phyloP scores from a whole-genome alignment of 306 rosid species.

The Prosopis cineraria region DNA sequence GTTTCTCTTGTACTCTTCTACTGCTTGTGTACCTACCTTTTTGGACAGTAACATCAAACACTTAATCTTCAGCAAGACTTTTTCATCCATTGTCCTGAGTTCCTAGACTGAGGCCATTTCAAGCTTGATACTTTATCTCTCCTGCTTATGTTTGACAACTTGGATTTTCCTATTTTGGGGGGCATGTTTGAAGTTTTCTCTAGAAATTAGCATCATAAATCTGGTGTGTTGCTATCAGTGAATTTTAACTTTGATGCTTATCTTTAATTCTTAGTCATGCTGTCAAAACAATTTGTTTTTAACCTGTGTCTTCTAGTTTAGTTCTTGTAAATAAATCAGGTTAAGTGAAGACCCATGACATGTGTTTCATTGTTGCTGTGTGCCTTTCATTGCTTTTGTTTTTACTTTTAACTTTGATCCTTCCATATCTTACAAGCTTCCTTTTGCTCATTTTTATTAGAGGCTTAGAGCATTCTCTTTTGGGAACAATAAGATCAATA shows the following conservation, averaged over 20 bases:
- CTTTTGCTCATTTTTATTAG: neutral
- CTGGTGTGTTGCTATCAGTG: constrained; percentile 15
- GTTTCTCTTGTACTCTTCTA: no score
- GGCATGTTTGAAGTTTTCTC: neutral
- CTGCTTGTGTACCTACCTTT: no score
- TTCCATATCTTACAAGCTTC: constrained; percentile 6
- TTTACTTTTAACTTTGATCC: neutral
- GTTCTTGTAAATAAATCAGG: neutral
- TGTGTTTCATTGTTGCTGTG: neutral
- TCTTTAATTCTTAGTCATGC: constrained; percentile 1
- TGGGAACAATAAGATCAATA: constrained; percentile 6
- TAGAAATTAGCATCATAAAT: neutral
- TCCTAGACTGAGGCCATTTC: constrained; percentile 10
- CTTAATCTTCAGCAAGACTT: no score
- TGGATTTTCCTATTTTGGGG: constrained; percentile 8
- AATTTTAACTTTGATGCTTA: no score
- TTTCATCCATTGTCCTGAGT: neutral
- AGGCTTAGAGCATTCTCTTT: neutral
- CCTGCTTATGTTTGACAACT: neutral
- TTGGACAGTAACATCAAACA: no score
- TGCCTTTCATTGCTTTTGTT: neutral
- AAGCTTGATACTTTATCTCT: neutral
- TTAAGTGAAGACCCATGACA: neutral
- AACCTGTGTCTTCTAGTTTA: neutral
- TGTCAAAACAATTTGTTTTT: neutral